Percentiles rank a stretch among this genome's conserved stretches.
Conservation (phyloP, 345 rosid genomes). For the Brassica carinata region DNA sequence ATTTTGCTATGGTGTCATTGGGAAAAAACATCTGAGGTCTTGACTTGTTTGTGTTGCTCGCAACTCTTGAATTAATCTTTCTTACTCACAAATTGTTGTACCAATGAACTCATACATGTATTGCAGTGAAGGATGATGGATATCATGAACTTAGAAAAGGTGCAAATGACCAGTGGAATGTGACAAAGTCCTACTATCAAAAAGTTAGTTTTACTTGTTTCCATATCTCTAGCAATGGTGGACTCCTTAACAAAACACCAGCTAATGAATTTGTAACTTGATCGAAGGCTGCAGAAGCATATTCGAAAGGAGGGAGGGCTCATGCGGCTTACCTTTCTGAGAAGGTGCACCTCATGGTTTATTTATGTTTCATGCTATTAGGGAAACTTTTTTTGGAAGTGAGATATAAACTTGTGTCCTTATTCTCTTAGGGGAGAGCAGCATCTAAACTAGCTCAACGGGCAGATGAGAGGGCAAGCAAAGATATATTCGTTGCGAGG, state of each 20-base stretch:
- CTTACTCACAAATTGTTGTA: not conserved
- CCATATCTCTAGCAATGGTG: constrained; percentile 1
- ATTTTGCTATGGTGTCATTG: constrained; percentile 39
- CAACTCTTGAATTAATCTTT: constrained; percentile 1
- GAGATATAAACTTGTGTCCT: constrained; percentile 7
- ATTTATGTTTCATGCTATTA: not conserved
- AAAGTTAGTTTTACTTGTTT: constrained; percentile 50
- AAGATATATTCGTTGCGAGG: constrained; percentile 83
- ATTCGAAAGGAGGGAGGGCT: constrained; percentile 66
- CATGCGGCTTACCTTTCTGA: constrained; percentile 83
- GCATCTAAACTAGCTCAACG: constrained; percentile 58
- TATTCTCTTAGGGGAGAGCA: constrained; percentile 53
- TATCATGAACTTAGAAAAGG: constrained; percentile 59
- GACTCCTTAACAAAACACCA: not conserved
- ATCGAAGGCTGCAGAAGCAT: constrained; percentile 78
- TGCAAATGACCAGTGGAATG: constrained; percentile 74
- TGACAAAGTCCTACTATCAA: constrained; percentile 61
- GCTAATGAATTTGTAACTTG: constrained; percentile 11
- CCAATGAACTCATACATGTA: constrained; percentile 26
- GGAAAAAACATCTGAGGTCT: constrained; percentile 35
- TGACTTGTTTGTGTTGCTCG: constrained; percentile 22
- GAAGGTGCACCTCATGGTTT: constrained; percentile 51
- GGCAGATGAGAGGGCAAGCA: constrained; percentile 92
- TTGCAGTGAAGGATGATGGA: constrained; percentile 71
- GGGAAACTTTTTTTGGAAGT: not conserved